Evolutionary conservation across 768 basidiomycete species (phyloP), one percentile per base, ranked within the genome.

Genomic region (Amanita molliuscula): DNA sequence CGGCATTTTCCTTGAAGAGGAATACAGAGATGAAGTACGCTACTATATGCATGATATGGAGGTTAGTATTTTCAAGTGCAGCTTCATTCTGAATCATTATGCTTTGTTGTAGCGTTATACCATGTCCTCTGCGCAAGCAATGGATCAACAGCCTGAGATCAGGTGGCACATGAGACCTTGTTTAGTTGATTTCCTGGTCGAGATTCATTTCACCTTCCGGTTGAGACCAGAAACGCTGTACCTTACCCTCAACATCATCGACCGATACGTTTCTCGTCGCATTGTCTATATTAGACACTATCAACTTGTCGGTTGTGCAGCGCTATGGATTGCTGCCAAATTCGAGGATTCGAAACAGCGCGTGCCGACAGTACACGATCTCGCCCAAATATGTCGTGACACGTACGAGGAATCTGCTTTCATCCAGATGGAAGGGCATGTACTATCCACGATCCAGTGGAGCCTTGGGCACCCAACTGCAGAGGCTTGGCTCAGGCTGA

Each of bases 201-300:
- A 99, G 67, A 88, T 98, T 54, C 96, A 99, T 67, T 92, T 95
- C 63, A 92, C 91, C 54, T 95, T 96, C 72, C 88, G 93, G 44
- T 82, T 99, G 47, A 92, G 96, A 37, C 96, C 96, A 9, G 96
- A 99, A 73, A 98, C 96, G 5, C 80, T 99, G 56, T 98, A 98
- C 67, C 88, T 99, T 65, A 88, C 95, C 9, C 81, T 98, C 67
- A 98, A 98, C 74, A 96, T 99, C 62, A 84, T 98, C 67, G 96
- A 99, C 69, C 92, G 96, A 59, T 99, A 98, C 66, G 92, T 98
- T 25, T 98, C 96, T 44, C 93, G 96, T 58, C 89, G 96, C 48
- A 85, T 99, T 55, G 96, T 99, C 53, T 97, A 92, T 71, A 91
- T 91, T 74, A 98, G 95, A 67, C 96, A 99, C 70, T 98, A 99